Base-by-base conservation (phyloP, 2,329 filamentous ascomycete genomes). In the Corynespora cassiicola region DNA sequence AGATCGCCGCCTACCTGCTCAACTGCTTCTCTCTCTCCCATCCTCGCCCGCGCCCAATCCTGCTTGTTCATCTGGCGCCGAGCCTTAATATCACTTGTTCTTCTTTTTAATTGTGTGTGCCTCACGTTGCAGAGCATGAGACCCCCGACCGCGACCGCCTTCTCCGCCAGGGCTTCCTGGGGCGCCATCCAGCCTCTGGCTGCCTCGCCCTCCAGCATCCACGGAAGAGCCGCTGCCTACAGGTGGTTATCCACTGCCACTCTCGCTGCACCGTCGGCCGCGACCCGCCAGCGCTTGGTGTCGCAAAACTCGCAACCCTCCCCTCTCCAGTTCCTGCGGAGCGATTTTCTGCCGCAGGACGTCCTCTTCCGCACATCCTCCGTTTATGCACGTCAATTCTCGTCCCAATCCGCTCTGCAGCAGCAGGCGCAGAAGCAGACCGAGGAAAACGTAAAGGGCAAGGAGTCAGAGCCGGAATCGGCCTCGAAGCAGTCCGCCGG, bases 161-260 rank as follows among this genome's bases (percentile, higher is more conserved):
- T 74, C 43, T 65, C 66, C 37, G 60, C 62, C 50, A 64, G 69
- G 61, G 69, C 69, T 57, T 64, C 68, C 65, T 62, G 61, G 49
- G 54, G 56, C 44, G 63, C 65, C 53, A 50, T 56, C 48, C 64
- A 66, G 40, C 61, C 64, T 31, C 61, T 67, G 48, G 57, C 66
- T 54, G 56, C 70, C 40, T 50, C 65, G 29, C 50, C 68, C 31
- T 54, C 65, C 39, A 61, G 60, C 50, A 65, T 68, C 42, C 71
- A 72, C 54, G 72, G 72, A 55, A 66, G 74, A 53, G 72, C 75
- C 21, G 69, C 73, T 33, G 68, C 74, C 37, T 75, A 76, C 60
- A 67, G 75, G 52, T 69, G 74, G 66, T 68, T 75, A 75, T 68
- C 61, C 15, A 65, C 59, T 31, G 40, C 52, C 18, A 45, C 61